These are phyloP conservation scores for Eutypa lata DNA, from an alignment of 2,329 filamentous ascomycete species.

Conservation along the genomic window DNA sequence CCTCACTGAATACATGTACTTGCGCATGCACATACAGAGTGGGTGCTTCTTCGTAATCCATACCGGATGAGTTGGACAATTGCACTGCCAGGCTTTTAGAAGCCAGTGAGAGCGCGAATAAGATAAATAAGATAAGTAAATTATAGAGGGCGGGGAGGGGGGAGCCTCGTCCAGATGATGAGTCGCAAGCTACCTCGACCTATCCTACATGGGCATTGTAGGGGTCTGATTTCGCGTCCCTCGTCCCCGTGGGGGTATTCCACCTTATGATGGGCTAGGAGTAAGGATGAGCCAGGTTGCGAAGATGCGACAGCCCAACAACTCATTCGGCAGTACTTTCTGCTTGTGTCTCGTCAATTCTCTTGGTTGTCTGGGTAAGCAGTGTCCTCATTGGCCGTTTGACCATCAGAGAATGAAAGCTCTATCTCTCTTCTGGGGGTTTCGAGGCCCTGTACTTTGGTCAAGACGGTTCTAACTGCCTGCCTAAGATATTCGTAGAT, in stretches of 20 bases:
- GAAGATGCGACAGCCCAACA: not conserved
- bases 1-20: not conserved
- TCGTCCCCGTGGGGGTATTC: not conserved
- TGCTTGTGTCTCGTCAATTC: not conserved
- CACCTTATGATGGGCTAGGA: not conserved
- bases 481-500: not conserved
- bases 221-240: not conserved
- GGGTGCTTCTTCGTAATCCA: too few relatives aligned
- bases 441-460: not conserved
- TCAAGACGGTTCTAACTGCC: not conserved
- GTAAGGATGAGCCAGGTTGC: not conserved
- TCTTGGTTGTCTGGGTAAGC: not conserved
- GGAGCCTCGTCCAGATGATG: not conserved
- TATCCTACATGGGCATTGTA: not conserved
- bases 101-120: not conserved
- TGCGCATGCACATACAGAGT: not conserved
- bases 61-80: too few relatives aligned
- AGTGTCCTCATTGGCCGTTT: not conserved
- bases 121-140: not conserved
- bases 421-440: not conserved
- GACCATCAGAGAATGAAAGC: not conserved
- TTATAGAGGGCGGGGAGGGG: not conserved
- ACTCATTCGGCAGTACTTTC: constrained; percentile 1
- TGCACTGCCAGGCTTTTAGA: not conserved
- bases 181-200: not conserved